Evolutionary conservation across 805 yeast species (phyloP), one percentile per base, ranked within the genome.

Genomic region (Metschnikowia kunwiensis): DNA sequence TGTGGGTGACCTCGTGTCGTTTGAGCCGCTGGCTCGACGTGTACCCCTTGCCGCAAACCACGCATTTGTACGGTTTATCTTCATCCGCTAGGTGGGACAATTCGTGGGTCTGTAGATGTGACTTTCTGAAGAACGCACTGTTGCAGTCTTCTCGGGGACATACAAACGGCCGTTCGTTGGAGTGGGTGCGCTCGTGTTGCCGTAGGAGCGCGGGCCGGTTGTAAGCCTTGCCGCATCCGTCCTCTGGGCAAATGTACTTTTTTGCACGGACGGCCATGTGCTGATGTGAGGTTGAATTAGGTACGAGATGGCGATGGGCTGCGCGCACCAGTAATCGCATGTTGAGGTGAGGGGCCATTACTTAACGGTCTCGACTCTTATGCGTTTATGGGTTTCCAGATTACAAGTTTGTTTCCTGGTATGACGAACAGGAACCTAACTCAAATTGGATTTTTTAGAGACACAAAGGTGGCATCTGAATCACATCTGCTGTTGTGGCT

Each of bases 1-100:
- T 77, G 56, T 93, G 97, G 2, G 95, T 82, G 24, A 75, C 72
- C 60, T 82, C 87, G 57, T 93, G 98, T 35, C 96, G 72, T 43
- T 72, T 76, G 38, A 87, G 65, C 53, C 89, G 97, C 61, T 93
- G 97, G 34, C 57, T 58, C 0, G 95, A 74, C 34, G 80, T 81
- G 34, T 85, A 82, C 3, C 96, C 95, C 58, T 87, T 88, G 1
- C 81, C 80, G 55, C 98, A 93, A 1, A 70, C 55, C 0, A 77
- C 58, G 53, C 97, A 89, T 27, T 70, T 74, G 53, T 73, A 79
- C 0, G 95, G 95, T 50, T 83, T 85, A 3, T 70, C 74, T 1
- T 65, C 69, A 16, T 58, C 60, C 2, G 42, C 42, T 5, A 65
- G 51, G 54, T 89, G 96, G 13, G 86, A 77, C 16, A 82, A 57